Base-by-base conservation (phyloP, 208 protist species). In the Trypanosoma congolense region DNA sequence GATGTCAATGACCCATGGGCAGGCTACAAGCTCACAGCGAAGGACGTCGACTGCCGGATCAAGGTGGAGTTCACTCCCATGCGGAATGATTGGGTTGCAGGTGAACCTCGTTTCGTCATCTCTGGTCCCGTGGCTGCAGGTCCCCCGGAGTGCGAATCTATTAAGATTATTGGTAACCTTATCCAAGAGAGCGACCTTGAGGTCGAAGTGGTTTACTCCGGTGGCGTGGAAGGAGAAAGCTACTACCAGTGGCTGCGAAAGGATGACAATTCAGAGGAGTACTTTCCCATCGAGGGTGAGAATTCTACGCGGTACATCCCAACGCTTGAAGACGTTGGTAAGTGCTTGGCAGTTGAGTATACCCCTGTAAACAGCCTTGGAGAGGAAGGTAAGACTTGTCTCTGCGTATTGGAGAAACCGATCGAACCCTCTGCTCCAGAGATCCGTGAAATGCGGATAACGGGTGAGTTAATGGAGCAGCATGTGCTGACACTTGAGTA, bases 231-330 rank as follows among this genome's bases (percentile, higher is more conserved):
- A 59, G 89, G 92, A 50, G 65, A 82, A 36, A 92, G 83, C 69
- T 78, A 82, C 56, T 93, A 86, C 65, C 87, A 95, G 65, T 96
- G 92, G 92, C 74, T 96, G 22, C 87, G 87, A 54, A 87, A 89
- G 59, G 67, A 72, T 21, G 73, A 78, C 41, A 40, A 46, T 47
- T 70, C 68, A 24, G 56, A 77, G 49, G 70, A 85, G 53, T 94
- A 92, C 77, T 74, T 77, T 42, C 68, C 87, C 33, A 93, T 96
- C 60, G 66, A 82, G 24, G 83, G 78, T 29, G 84, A 88, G 56
- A 90, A 84, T 63, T 49, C 49, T 36, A 87, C 80, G 26, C 75
- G 74, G 55, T 96, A 96, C 66, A 57, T 73, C 43, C 70, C 80
- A 2, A 80, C 73, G n/a, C 42, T 73, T 22, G 87, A 90, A 41